Base-by-base conservation (phyloP, 2,329 filamentous ascomycete genomes). In the Pseudogymnoascus sp. region DNA sequence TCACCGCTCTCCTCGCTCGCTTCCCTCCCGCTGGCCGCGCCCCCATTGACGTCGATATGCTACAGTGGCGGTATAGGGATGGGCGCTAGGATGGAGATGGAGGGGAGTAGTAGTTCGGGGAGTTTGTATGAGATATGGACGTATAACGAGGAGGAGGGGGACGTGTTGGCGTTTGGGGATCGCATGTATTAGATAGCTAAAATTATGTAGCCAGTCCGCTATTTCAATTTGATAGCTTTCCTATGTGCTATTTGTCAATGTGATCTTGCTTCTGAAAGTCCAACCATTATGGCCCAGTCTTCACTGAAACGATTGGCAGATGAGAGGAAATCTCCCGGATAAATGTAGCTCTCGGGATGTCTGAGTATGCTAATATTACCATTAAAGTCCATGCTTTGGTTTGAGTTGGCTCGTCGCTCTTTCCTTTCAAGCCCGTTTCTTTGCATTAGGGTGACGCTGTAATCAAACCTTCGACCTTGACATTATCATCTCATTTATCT, bases 141-240 rank as follows among this genome's bases (percentile, higher is more conserved):
- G n/a, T n/a, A n/a, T n/a, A n/a, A n/a, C n/a, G n/a, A 33, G 31
- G 59, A 61, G 28, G 59, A 38, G 31, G 21, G 59, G 11, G 47
- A 40, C 1, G 74, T 76, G 9, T 73, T 81, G 67, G 68, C 75
- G 33, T 79, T 79, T 67, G 72, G 76, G 19, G 77, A 79, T 60
- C 74, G 80, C 62, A 71, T 81, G 67, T 80, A 79, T 68, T 80
- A n/a, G n/a, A n/a, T n/a, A n/a, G n/a, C n/a, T n/a, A 26, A 36
- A 13, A 38, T 38, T 38, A 17, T 38, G 36, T 38, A 38, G 36
- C 36, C 36, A 38, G 36, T 9, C 36, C 36, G 8, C 36, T 17
- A 38, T 38, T 38, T 17, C 36, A 38, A 38, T 38, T 38, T 38
- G n/a, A 38, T 38, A 38, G 15, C 36, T 38, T 38, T n/a, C 10